phyloP scores from a whole-genome alignment of 2,329 filamentous ascomycete genomes.

The Scortechinia acanthostroma region DNA sequence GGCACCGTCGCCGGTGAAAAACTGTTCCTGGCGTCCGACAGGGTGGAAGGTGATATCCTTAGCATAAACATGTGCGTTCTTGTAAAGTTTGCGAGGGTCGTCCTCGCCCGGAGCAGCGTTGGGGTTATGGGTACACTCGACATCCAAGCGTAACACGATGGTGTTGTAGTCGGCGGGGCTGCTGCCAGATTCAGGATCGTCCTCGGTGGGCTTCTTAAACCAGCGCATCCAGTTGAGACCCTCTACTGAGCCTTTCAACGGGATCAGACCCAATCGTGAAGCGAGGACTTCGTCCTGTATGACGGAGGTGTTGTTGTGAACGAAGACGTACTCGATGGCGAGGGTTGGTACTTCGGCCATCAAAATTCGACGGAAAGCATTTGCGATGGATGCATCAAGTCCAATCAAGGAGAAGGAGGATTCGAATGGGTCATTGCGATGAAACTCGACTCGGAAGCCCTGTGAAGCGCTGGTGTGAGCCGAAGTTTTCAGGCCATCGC shows the following conservation, averaged over 20 bases:
- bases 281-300: constrained; percentile 96
- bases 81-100: constrained; percentile 78
- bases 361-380: constrained; percentile 93
- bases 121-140: constrained; percentile 74
- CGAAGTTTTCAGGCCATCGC: no score
- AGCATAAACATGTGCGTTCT: constrained; percentile 78
- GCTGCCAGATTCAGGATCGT: constrained; percentile 38
- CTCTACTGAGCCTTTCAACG: constrained; percentile 72
- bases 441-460: constrained; percentile 71
- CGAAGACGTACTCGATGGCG: constrained; percentile 87
- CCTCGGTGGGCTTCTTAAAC: constrained; percentile 62
- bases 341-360: constrained; percentile 90
- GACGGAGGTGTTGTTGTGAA: constrained; percentile 93
- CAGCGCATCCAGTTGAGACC: constrained; percentile 78
- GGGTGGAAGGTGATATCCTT: constrained; percentile 71
- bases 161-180: constrained; percentile 77
- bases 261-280: constrained; percentile 82
- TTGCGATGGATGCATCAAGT: constrained; percentile 85
- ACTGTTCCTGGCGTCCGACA: constrained; percentile 63
- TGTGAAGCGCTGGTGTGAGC: no score
- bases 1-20: constrained; percentile 60
- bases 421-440: constrained; percentile 72
- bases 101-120: constrained; percentile 66
- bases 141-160: constrained; percentile 68
- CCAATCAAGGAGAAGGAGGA: constrained; percentile 86